These are phyloP conservation scores for Glebionis coronaria DNA, from an alignment of 129 eudicot genomes.

Conservation along the genomic window DNA sequence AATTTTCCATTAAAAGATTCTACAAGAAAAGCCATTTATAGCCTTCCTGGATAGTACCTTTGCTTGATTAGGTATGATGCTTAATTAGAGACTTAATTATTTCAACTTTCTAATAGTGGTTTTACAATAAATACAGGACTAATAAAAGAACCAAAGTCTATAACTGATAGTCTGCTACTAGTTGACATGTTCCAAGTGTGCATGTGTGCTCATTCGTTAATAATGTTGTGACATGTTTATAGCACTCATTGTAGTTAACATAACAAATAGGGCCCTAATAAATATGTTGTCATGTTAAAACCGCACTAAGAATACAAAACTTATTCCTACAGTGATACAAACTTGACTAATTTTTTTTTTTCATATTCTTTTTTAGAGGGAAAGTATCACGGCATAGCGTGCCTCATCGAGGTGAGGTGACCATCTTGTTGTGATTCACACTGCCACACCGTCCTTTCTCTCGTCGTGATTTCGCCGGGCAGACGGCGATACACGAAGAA, in stretches of 20 bases:
- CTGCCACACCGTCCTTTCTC: no score
- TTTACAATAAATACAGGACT: constrained; percentile 12
- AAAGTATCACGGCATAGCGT: no score
- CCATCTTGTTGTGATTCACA: no score
- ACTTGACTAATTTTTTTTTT: no score
- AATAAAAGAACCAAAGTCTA: constrained; percentile 1
- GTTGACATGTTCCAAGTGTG: constrained; percentile 9
- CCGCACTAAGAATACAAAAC: no score
- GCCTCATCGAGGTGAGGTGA: no score
- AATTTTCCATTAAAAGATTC: constrained; percentile 20
- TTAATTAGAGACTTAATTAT: constrained; percentile 22
- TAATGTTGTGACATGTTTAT: constrained; percentile 9
- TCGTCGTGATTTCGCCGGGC: no score
- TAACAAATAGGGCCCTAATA: no score
- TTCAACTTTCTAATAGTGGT: neutral
- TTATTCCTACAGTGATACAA: no score
- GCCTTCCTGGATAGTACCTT: constrained; percentile 7
- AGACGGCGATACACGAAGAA: no score
- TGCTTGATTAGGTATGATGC: constrained; percentile 30
- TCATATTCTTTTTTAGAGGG: no score
- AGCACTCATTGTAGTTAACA: neutral
- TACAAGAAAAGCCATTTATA: constrained; percentile 23
- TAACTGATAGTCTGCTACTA: constrained; percentile 3
- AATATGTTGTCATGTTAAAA: neutral
- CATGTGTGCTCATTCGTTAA: constrained; percentile 6